phyloP scores from a whole-genome alignment of 2,329 filamentous ascomycete species.

The Cyphellophora europaea region DNA sequence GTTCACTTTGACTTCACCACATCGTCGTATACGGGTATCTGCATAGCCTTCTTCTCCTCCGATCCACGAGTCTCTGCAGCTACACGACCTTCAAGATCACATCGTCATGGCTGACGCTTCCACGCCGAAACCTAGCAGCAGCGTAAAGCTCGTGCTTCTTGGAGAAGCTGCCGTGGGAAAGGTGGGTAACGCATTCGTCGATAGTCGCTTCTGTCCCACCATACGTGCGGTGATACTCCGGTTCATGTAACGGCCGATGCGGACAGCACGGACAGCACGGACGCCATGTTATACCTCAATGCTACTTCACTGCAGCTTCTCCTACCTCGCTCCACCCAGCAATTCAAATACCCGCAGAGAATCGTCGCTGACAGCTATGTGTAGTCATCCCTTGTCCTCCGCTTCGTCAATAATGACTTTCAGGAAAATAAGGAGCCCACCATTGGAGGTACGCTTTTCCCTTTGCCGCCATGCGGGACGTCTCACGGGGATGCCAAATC shows the following conservation, averaged over 20 bases:
- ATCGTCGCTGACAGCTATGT: constrained; percentile 12
- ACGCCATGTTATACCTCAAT: background rate
- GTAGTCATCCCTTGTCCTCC: constrained; percentile 90
- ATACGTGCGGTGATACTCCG: background rate
- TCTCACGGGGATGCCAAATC: background rate
- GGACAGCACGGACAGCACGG: background rate
- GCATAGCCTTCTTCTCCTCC: no score
- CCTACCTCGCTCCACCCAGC: no score
- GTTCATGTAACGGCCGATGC: background rate
- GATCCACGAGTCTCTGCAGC: no score
- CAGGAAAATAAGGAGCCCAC: constrained; percentile 99
- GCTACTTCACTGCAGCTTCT: no score
- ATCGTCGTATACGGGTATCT: no score
- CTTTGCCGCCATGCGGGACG: background rate
- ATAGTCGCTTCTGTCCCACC: constrained; percentile 1
- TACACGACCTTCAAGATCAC: no score
- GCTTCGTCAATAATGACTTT: constrained; percentile 99
- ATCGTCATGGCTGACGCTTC: constrained; percentile 71
- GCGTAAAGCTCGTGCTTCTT: constrained; percentile 96
- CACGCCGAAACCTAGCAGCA: constrained; percentile 90
- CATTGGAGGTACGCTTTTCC: constrained; percentile 77
- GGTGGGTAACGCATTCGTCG: constrained; percentile 43
- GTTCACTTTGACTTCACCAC: no score
- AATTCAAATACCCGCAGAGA: constrained; percentile 1
- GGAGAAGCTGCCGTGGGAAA: constrained; percentile 98